These are phyloP conservation scores for Cinnamomum chago DNA, from an alignment of 164 flowering plant species.

Conservation along the genomic window DNA sequence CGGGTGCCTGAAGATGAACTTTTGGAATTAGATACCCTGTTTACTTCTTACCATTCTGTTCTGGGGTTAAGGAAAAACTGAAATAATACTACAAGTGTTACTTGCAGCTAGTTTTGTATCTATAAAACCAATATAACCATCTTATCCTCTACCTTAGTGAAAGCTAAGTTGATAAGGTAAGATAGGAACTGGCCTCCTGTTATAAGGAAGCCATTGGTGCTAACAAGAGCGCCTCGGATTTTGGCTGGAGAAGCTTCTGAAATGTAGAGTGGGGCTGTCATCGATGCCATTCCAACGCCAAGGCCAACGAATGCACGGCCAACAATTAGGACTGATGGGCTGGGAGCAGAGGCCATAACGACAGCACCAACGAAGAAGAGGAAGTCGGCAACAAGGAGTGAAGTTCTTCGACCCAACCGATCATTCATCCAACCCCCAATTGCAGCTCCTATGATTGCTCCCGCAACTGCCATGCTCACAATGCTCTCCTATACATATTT, in stretches of 20 bases:
- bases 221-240: conserved; percentile 60
- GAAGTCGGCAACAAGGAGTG: conserved; percentile 47
- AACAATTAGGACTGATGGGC: conserved; percentile 39
- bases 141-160: conserved; percentile 39
- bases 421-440: conserved; percentile 63
- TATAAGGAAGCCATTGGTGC: conserved; percentile 62
- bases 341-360: conserved; percentile 53
- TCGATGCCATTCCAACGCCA: conserved; percentile 72
- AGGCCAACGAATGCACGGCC: conserved; percentile 58
- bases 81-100: too few species aligned
- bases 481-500: conserved; percentile 42
- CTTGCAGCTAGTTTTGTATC: too few species aligned
- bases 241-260: conserved; percentile 65
- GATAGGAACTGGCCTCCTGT: conserved; percentile 80
- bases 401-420: conserved; percentile 34
- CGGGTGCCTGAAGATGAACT: conserved; percentile 35
- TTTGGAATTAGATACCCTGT: too few species aligned
- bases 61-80: too few species aligned
- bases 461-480: conserved; percentile 67
- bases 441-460: conserved; percentile 69
- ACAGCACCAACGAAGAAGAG: conserved; percentile 60
- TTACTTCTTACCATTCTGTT: too few species aligned
- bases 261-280: conserved; percentile 65
- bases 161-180: conserved; percentile 63
- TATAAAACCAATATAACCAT: neutral